Conservation (phyloP, 2,329 filamentous ascomycete genomes). For the Pseudocercospora musae region DNA sequence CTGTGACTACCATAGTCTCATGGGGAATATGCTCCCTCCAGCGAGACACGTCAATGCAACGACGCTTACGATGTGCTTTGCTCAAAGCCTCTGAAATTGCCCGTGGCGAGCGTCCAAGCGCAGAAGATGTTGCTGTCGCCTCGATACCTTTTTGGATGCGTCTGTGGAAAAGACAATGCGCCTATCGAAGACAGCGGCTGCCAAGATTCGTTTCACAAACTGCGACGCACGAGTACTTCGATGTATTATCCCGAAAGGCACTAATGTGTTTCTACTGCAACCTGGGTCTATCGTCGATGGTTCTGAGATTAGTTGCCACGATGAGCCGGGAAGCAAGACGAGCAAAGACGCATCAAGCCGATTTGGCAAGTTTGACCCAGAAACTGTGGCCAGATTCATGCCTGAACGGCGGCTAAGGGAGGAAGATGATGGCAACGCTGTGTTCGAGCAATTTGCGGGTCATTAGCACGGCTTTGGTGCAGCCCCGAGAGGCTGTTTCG, state of each 20-base stretch:
- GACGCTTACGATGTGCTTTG: too few species aligned
- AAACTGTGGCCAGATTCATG: neutral
- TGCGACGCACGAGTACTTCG: neutral
- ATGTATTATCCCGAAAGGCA: neutral
- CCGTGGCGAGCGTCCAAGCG: too few species aligned
- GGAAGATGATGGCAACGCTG: neutral
- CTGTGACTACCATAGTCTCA: too few species aligned
- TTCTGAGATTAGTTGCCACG: neutral
- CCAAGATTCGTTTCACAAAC: neutral
- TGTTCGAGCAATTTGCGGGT: neutral
- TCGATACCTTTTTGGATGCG: too few species aligned
- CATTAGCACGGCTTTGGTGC: neutral
- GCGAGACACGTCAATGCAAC: too few species aligned
- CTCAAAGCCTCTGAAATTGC: too few species aligned
- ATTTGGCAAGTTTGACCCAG: neutral
- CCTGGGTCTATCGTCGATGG: neutral
- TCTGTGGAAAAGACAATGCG: neutral
- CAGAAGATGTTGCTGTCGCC: too few species aligned
- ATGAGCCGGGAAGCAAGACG: neutral
- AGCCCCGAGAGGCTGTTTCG: neutral
- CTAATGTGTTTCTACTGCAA: neutral
- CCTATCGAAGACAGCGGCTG: neutral
- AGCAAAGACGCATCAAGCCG: neutral
- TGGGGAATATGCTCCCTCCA: too few species aligned
- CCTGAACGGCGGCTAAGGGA: neutral